phyloP scores from a whole-genome alignment of 495 filamentous ascomycete species.

The Hypoxylon subgilvum region DNA sequence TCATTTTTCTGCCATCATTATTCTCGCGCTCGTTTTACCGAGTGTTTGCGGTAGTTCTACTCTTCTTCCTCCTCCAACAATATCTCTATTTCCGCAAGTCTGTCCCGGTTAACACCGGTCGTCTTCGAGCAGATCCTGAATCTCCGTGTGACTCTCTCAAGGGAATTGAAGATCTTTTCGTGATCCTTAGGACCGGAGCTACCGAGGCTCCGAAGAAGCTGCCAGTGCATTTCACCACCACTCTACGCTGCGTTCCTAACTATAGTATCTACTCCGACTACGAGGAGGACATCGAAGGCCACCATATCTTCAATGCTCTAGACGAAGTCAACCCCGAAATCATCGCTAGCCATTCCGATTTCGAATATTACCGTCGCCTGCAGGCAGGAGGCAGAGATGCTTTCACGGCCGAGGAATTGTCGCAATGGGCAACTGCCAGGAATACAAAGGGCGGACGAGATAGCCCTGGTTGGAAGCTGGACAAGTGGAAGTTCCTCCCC shows the following conservation, averaged over 20 bases:
- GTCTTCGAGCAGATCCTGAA: neutral
- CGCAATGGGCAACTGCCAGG: slow-evolving; percentile 37
- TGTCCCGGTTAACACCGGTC: neutral
- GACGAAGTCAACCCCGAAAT: slow-evolving; percentile 41
- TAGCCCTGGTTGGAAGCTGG: slow-evolving; percentile 59
- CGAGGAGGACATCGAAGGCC: slow-evolving; percentile 48
- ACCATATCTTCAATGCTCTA: slow-evolving; percentile 49
- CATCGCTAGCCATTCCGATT: slow-evolving; percentile 41
- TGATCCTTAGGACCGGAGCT: slow-evolving; percentile 57
- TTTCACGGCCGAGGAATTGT: slow-evolving; percentile 33
- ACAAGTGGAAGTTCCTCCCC: slow-evolving; percentile 72
- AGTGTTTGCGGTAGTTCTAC: slow-evolving; percentile 13
- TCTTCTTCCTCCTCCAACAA: slow-evolving; percentile 23
- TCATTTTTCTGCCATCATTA: slow-evolving; percentile 19
- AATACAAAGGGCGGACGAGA: slow-evolving; percentile 40
- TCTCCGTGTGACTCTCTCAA: slow-evolving; percentile 33
- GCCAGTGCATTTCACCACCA: slow-evolving; percentile 55
- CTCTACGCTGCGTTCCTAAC: slow-evolving; percentile 51
- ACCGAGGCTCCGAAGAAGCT: slow-evolving; percentile 55
- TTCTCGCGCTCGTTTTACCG: slow-evolving; percentile 24
- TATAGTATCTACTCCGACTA: slow-evolving; percentile 59
- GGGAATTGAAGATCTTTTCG: slow-evolving; percentile 41
- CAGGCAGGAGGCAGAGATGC: slow-evolving; percentile 38
- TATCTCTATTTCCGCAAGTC: slow-evolving; percentile 23
- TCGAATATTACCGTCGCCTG: slow-evolving; percentile 41